A percentile compares a stretch with the other conserved stretches of the same genome.
Conservation (phyloP, 2,329 filamentous ascomycete genomes). For the Thelonectria olida region DNA sequence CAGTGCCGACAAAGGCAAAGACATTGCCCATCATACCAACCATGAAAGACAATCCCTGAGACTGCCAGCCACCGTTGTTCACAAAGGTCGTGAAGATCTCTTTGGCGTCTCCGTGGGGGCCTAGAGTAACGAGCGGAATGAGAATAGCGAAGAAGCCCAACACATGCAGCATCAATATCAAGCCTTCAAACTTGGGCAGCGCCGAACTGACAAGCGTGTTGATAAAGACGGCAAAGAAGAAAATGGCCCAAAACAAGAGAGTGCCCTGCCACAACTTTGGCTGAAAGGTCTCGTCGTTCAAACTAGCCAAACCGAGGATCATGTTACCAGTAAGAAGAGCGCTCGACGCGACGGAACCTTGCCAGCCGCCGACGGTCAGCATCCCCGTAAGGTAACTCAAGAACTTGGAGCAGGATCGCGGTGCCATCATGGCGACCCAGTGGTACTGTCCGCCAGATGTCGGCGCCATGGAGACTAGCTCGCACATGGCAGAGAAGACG, state of each 20-base stretch:
- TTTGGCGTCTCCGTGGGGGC: conserved; percentile 42
- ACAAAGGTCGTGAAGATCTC: conserved; percentile 55
- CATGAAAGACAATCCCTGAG: conserved; percentile 54
- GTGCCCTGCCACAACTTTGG: conserved; percentile 58
- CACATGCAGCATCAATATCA: conserved; percentile 60
- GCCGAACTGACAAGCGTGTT: conserved; percentile 57
- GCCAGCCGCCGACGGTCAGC: conserved; percentile 61
- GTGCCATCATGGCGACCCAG: conserved; percentile 65
- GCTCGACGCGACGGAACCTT: conserved; percentile 44
- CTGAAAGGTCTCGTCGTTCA: conserved; percentile 49
- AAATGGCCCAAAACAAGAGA: conserved; percentile 58
- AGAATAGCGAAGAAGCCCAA: conserved; percentile 46
- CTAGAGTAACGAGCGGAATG: conserved; percentile 43
- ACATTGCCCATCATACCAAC: conserved; percentile 55
- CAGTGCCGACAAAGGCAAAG: conserved; percentile 45
- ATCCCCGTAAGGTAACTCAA: conserved; percentile 62
- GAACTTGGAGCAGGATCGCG: conserved; percentile 57
- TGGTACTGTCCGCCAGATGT: conserved; percentile 68
- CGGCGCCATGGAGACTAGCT: conserved; percentile 58
- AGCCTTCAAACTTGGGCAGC: conserved; percentile 60
- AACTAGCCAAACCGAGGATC: conserved; percentile 46
- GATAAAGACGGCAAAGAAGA: conserved; percentile 56
- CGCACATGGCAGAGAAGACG: conserved; percentile 51
- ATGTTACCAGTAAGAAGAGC: conserved; percentile 57
- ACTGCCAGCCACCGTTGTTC: conserved; percentile 56